Evolutionary conservation across 2,329 filamentous ascomycete species (phyloP).

Genomic region (Chrysosporium queenslandicum): DNA sequence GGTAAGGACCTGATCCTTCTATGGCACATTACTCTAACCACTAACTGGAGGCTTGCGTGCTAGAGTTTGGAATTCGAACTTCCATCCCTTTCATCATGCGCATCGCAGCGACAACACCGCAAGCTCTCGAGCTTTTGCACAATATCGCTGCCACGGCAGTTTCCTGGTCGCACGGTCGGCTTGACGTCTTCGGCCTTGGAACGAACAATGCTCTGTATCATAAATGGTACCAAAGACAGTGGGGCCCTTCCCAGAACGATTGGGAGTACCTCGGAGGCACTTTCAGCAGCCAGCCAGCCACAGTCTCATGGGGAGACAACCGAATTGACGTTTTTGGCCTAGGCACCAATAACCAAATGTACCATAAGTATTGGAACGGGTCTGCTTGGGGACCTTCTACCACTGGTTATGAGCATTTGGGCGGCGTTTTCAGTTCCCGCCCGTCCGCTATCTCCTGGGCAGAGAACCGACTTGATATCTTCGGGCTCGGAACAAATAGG

Average conservation of each 20-base stretch:
- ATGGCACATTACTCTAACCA: neutral
- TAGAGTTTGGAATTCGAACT: neutral
- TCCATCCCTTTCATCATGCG: constrained; percentile 21
- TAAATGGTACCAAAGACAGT: constrained; percentile 16
- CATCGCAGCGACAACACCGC: constrained; percentile 16
- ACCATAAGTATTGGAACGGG: constrained; percentile 24
- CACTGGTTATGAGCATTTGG: constrained; percentile 15
- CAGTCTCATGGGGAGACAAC: constrained; percentile 23
- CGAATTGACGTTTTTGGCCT: constrained; percentile 26
- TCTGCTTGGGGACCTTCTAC: constrained; percentile 14
- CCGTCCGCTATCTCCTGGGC: constrained; percentile 19
- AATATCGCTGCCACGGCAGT: constrained; percentile 16
- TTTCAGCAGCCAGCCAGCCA: constrained; percentile 21
- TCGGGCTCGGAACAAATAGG: constrained; percentile 18
- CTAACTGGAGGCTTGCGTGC: neutral
- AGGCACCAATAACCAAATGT: constrained; percentile 23
- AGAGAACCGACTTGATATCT: constrained; percentile 18
- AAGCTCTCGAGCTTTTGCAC: constrained; percentile 15
- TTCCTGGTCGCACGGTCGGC: constrained; percentile 15
- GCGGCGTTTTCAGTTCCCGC: constrained; percentile 18
- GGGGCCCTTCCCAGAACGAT: constrained; percentile 16
- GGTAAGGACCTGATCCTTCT: neutral
- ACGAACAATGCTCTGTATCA: constrained; percentile 18
- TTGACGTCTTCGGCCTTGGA: constrained; percentile 18
- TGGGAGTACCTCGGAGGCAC: constrained; percentile 27